Conservation (phyloP, 257 asterid genomes). For the Jacaranda copaia region DNA sequence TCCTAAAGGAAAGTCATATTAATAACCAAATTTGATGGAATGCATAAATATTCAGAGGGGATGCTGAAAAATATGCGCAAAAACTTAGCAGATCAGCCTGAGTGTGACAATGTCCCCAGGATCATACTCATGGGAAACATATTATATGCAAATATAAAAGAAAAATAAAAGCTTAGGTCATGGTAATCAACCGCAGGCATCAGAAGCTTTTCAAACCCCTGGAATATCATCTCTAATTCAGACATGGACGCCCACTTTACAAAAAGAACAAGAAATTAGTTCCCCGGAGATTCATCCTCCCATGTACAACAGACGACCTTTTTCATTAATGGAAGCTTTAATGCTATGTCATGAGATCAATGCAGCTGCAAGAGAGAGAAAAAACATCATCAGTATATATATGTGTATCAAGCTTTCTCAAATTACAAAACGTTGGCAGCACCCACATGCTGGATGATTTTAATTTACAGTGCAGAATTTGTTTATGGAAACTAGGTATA, state of each 20-base stretch:
- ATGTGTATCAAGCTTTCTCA: background rate
- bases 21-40: no score
- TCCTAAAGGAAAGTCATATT: no score
- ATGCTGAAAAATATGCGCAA: no score
- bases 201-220: no score
- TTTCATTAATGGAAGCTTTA: background rate
- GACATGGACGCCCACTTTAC: background rate
- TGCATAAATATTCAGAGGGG: no score
- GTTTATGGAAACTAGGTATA: background rate
- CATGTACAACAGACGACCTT: conserved; percentile 6
- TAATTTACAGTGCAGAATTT: no score
- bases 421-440: no score
- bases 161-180: background rate
- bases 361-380: conserved; percentile 39
- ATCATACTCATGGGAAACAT: conserved; percentile 5
- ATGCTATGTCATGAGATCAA: background rate
- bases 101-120: conserved; percentile 3
- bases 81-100: background rate
- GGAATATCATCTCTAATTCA: no score
- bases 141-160: background rate
- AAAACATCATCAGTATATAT: background rate
- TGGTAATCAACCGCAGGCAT: background rate
- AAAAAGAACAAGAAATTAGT: conserved; percentile 16
- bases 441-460: no score
- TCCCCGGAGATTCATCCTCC: conserved; percentile 19